Conservation (phyloP, 2,329 filamentous ascomycete genomes). For the Ilyonectria robusta region DNA sequence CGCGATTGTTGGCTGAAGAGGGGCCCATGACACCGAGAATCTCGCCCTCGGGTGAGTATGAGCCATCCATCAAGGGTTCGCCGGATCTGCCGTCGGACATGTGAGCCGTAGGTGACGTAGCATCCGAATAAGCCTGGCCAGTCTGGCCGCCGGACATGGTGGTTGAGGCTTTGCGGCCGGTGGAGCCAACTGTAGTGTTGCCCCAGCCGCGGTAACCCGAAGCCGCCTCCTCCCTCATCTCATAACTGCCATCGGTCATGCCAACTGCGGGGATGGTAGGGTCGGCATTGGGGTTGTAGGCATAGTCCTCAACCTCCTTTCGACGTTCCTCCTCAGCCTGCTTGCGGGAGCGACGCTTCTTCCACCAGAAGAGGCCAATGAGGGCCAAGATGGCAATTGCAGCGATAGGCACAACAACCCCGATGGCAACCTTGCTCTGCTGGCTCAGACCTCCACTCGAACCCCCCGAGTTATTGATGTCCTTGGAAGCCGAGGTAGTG, state of each 20-base stretch:
- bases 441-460: slow-evolving; percentile 65
- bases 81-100: slow-evolving; percentile 79
- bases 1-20: slow-evolving; percentile 74
- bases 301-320: slow-evolving; percentile 98
- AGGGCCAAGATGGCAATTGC: slow-evolving; percentile 86
- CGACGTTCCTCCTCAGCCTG: slow-evolving; percentile 88
- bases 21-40: slow-evolving; percentile 88
- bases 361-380: slow-evolving; percentile 86
- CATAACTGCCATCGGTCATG: slow-evolving; percentile 69
- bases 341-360: slow-evolving; percentile 88
- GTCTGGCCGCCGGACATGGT: slow-evolving; percentile 84
- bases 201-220: slow-evolving; percentile 97
- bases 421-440: slow-evolving; percentile 86
- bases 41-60: slow-evolving; percentile 79
- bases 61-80: slow-evolving; percentile 70
- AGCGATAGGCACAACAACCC: slow-evolving; percentile 93
- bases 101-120: slow-evolving; percentile 75
- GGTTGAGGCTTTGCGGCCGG: slow-evolving; percentile 87
- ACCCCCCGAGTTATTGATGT: slow-evolving; percentile 47
- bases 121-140: slow-evolving; percentile 80
- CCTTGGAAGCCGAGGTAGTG: slow-evolving; percentile 48
- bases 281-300: slow-evolving; percentile 97
- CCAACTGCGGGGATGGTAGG: slow-evolving; percentile 76
- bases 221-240: slow-evolving; percentile 83
- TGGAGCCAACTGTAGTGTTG: slow-evolving; percentile 78